Conservation (phyloP, 805 yeast genomes). For the Kuraishia ogatae region DNA sequence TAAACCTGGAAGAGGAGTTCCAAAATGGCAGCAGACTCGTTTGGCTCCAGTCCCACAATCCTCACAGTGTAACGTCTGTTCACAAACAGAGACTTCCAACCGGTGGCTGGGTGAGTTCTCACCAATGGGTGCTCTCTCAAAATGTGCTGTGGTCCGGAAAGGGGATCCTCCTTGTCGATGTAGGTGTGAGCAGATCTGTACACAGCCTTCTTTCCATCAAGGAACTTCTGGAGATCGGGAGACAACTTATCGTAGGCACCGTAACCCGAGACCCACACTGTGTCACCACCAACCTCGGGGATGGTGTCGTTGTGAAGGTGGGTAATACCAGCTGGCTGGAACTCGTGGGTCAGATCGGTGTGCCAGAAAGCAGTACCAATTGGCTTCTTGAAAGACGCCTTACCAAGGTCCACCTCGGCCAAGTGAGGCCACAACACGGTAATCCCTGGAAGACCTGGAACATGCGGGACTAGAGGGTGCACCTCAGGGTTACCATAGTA, state of each 20-base stretch:
- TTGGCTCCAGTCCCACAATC: slow-evolving; percentile 43
- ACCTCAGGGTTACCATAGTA: slow-evolving; percentile 37
- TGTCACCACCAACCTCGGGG: slow-evolving; percentile 46
- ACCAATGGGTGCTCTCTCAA: slow-evolving; percentile 53
- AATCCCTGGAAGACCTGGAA: slow-evolving; percentile 27
- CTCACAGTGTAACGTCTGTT: slow-evolving; percentile 42
- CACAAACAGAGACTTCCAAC: slow-evolving; percentile 49
- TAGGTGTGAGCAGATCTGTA: slow-evolving; percentile 31
- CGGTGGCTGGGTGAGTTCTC: slow-evolving; percentile 59
- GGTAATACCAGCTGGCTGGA: slow-evolving; percentile 48
- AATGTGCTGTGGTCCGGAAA: slow-evolving; percentile 36
- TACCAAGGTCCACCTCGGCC: slow-evolving; percentile 15
- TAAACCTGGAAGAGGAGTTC: slow-evolving; percentile 35
- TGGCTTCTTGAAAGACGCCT: slow-evolving; percentile 12
- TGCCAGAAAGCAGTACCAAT: slow-evolving; percentile 31
- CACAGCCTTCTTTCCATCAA: slow-evolving; percentile 43
- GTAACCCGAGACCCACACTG: slow-evolving; percentile 49
- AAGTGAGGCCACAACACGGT: slow-evolving; percentile 34
- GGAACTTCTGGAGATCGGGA: slow-evolving; percentile 37
- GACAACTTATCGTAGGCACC: slow-evolving; percentile 50
- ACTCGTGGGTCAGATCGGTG: slow-evolving; percentile 47
- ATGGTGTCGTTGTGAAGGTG: slow-evolving; percentile 43
- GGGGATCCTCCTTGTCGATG: slow-evolving; percentile 31
- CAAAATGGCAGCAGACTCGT: slow-evolving; percentile 40
- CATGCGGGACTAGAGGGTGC: slow-evolving; percentile 27